phyloP scores from a whole-genome alignment of 2,329 filamentous ascomycete genomes.

The Venturia asperata region DNA sequence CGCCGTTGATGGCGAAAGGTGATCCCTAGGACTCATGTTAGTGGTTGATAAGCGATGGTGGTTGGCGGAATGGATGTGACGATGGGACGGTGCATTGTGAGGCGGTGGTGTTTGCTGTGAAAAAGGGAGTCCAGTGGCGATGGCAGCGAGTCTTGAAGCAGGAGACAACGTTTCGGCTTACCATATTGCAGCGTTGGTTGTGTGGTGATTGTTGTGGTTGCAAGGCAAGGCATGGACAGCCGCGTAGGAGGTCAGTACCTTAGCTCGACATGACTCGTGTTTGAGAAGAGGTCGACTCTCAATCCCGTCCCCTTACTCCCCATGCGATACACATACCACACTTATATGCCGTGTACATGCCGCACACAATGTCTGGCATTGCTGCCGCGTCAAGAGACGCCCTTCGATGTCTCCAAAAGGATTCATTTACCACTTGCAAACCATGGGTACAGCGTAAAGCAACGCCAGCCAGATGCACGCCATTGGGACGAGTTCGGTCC shows the following conservation, averaged over 20 bases:
- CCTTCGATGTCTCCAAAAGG: not conserved
- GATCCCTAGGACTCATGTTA: slow-evolving; percentile 54
- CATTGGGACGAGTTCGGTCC: not conserved
- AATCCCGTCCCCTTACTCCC: not conserved
- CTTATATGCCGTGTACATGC: no score
- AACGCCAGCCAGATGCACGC: not conserved
- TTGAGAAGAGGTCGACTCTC: not conserved
- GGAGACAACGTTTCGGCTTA: not conserved
- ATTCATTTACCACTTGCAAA: not conserved
- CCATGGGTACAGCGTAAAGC: not conserved
- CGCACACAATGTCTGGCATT: slow-evolving; percentile 10
- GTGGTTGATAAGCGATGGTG: not conserved
- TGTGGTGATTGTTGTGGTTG: not conserved
- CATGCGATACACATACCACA: not conserved
- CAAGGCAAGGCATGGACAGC: not conserved
- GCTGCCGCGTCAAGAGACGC: not conserved
- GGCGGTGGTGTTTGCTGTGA: not conserved
- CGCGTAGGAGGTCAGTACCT: not conserved
- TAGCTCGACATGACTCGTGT: not conserved
- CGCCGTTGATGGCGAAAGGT: slow-evolving; percentile 90
- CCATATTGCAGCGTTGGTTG: not conserved
- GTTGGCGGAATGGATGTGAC: not conserved
- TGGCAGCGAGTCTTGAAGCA: not conserved
- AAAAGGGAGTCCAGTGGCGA: not conserved
- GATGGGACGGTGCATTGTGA: not conserved